Percentiles rank a stretch among this genome's conserved stretches.
These are phyloP conservation scores for Escovopsis sp. DNA, from an alignment of 2,329 filamentous ascomycete species.

Conservation along the genomic window DNA sequence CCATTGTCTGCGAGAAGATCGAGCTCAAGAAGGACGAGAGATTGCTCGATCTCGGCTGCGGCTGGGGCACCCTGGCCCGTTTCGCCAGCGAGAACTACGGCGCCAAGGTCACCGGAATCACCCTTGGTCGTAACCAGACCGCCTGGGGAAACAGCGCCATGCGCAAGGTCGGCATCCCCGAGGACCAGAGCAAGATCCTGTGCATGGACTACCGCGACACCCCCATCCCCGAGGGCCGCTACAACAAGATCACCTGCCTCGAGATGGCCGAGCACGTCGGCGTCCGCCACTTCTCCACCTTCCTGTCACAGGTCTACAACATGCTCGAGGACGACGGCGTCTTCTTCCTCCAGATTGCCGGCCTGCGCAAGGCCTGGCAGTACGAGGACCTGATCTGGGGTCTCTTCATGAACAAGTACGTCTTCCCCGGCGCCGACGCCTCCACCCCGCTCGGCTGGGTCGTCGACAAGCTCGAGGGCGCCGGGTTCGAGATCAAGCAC, in stretches of 20 bases:
- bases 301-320: slow-evolving; percentile 76
- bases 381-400: slow-evolving; percentile 98
- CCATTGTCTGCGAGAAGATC: slow-evolving; percentile 92
- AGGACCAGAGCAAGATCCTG: slow-evolving; percentile 80
- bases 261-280: slow-evolving; percentile 99
- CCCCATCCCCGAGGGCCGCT: slow-evolving; percentile 51
- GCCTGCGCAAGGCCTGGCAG: slow-evolving; percentile 89
- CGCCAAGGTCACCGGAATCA: slow-evolving; percentile 74
- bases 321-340: slow-evolving; percentile 95
- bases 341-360: slow-evolving; percentile 92
- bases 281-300: slow-evolving; percentile 69
- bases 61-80: slow-evolving; percentile 91
- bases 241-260: slow-evolving; percentile 91
- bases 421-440: slow-evolving; percentile 94
- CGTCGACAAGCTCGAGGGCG: slow-evolving; percentile 68
- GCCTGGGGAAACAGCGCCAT: slow-evolving; percentile 91
- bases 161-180: slow-evolving; percentile 63
- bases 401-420: slow-evolving; percentile 98
- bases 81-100: slow-evolving; percentile 90
- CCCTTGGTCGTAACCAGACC: slow-evolving; percentile 89
- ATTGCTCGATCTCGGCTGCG: slow-evolving; percentile 90
- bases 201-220: slow-evolving; percentile 98
- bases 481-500: slow-evolving; percentile 60
- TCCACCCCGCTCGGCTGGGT: slow-evolving; percentile 86
- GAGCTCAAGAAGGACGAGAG: slow-evolving; percentile 64